These are phyloP conservation scores for Steccherinum ochraceum DNA, from an alignment of 768 basidiomycete genomes.

Conservation along the genomic window DNA sequence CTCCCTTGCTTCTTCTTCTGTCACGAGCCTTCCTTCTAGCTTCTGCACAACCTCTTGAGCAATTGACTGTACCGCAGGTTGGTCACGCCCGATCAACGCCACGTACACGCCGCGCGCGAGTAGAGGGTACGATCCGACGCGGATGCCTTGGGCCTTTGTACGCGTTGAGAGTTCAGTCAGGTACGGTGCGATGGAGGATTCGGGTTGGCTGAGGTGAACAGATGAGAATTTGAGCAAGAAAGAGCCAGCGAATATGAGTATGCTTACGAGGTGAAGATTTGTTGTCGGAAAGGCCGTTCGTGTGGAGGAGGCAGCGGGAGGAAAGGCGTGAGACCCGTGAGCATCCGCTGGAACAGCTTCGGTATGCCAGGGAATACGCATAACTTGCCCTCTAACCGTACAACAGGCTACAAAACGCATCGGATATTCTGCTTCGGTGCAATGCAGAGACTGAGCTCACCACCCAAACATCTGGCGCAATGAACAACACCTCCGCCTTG, in stretches of 20 bases:
- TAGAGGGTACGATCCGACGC: conserved; percentile 75
- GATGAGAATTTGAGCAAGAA: not conserved
- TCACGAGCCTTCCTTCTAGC: conserved; percentile 51
- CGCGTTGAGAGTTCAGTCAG: conserved; percentile 72
- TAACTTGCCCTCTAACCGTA: conserved; percentile 77
- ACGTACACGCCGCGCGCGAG: conserved; percentile 57
- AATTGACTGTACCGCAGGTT: conserved; percentile 43
- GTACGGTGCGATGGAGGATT: conserved; percentile 86
- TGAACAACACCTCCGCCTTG: conserved; percentile 71
- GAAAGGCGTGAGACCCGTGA: conserved; percentile 65
- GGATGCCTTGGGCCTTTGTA: conserved; percentile 67
- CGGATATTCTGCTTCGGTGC: too few species aligned
- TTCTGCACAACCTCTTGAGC: conserved; percentile 58
- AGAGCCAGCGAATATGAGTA: conserved; percentile 10
- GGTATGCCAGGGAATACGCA: conserved; percentile 94
- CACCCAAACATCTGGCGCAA: conserved; percentile 81
- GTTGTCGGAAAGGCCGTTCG: conserved; percentile 70
- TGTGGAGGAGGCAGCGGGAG: conserved; percentile 72
- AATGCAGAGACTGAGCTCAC: conserved; percentile 37
- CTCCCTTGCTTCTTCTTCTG: conserved; percentile 57
- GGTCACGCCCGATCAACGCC: conserved; percentile 45
- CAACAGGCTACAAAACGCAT: conserved; percentile 63
- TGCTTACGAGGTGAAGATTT: conserved; percentile 76
- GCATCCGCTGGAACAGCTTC: conserved; percentile 72
- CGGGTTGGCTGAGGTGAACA: conserved; percentile 48